These are phyloP conservation scores for Mycena olivaceomarginata DNA, from an alignment of 768 basidiomycete species.

Conservation along the genomic window DNA sequence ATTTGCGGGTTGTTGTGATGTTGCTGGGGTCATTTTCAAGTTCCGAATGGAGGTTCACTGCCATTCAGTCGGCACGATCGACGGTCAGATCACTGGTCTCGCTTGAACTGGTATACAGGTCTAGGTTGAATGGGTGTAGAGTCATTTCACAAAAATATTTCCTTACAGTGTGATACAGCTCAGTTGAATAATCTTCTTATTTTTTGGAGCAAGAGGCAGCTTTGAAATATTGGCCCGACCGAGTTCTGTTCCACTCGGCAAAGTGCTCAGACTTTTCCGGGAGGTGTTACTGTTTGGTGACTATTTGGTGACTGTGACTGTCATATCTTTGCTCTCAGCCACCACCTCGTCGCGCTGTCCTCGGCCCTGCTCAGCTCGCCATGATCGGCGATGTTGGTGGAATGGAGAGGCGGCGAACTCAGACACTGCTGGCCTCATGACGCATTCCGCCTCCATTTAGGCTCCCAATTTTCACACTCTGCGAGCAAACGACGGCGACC, in stretches of 20 bases:
- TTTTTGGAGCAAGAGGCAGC: not conserved
- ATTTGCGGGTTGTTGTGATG: not conserved
- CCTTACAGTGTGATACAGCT: too few relatives aligned
- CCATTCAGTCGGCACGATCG: too few relatives aligned
- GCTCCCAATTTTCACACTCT: not conserved
- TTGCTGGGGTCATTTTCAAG: too few relatives aligned
- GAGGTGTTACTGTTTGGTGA: conserved; percentile 16
- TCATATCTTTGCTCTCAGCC: not conserved
- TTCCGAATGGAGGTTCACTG: too few relatives aligned
- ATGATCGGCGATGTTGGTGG: not conserved
- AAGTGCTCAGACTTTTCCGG: not conserved
- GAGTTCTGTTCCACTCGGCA: not conserved
- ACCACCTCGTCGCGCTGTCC: not conserved
- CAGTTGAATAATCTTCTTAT: not conserved
- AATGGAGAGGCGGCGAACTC: not conserved
- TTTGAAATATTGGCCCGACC: not conserved
- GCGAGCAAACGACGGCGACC: not conserved
- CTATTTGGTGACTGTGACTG: conserved; percentile 9
- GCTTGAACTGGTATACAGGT: too few relatives aligned
- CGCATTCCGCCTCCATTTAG: conserved; percentile 4
- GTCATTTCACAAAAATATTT: too few relatives aligned
- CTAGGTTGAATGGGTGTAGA: too few relatives aligned
- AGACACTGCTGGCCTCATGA: not conserved
- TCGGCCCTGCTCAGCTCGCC: conserved; percentile 11
- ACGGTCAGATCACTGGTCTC: too few relatives aligned